Base-by-base conservation (phyloP, 2,329 filamentous ascomycete genomes). In the Penicillium thymicola region DNA sequence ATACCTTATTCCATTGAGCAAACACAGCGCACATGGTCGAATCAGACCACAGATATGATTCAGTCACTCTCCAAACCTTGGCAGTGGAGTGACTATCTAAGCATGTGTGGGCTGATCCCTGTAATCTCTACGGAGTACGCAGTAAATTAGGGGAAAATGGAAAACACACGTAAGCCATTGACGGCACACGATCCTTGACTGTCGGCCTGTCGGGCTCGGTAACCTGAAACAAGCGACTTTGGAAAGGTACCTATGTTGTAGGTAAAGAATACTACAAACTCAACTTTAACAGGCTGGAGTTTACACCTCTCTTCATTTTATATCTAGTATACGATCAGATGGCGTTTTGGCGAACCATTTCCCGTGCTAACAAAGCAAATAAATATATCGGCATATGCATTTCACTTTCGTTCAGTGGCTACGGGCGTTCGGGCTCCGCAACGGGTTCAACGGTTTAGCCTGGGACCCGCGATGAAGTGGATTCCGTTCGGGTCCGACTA, bases 101-200 rank as follows among this genome's bases (percentile, higher is more conserved):
- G 52, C 37, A 57, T 37, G 52, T 56, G 51, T 64, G 58, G 62
- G 55, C 57, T 61, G 63, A 64, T 63, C 59, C 60, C 42, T 65
- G 54, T 42, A 62, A 57, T 62, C 51, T 62, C 59, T 21, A 21
- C 21, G 21, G 21, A 21, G 21, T 21, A 21, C 21, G 21, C 2
- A 21, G 21, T 48, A 25, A n/a, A 18, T 41, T 55, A 53, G 40
- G 10, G 7, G 10, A 10, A 13, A 13, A 41, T 16, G 1, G 25
- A 42, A 59, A 16, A 44, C 27, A 46, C 16, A 18, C 8, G 2
- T 16, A 47, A 53, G 37, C 18, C 30, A 54, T 37, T 23, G 32
- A 44, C 18, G 34, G 36, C 38, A 41, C 9, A 41, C 10, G 46
- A 51, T 37, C 47, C 59, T 51, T 52, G 23, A 21, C 13, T 50